Conservation (phyloP, 192 early-diverging fungal species). For the Mortierella claussenii region DNA sequence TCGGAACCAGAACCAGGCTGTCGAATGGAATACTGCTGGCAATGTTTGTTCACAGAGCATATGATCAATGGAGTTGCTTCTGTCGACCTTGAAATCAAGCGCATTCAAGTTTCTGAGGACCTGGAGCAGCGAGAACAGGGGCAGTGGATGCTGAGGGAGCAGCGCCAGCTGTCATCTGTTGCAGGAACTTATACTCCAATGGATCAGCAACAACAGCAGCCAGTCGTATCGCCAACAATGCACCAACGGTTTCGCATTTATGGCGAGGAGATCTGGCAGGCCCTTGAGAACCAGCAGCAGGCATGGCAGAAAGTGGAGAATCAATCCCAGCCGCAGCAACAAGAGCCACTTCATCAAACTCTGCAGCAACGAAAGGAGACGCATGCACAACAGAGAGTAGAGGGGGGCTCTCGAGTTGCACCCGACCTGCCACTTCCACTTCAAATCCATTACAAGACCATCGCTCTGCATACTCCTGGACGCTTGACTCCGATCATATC, state of each 20-base stretch:
- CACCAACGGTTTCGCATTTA: too few species aligned
- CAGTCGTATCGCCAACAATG: too few species aligned
- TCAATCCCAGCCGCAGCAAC: neutral
- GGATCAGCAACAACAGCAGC: too few species aligned
- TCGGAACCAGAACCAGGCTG: conserved; percentile 11
- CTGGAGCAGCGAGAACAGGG: neutral
- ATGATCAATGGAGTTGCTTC: conserved; percentile 42
- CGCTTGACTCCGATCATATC: conserved; percentile 3
- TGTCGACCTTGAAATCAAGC: conserved; percentile 16
- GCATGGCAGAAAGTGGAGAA: neutral
- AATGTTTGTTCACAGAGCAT: conserved; percentile 18
- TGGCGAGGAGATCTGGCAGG: too few species aligned
- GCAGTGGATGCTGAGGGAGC: too few species aligned
- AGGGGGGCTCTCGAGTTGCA: neutral
- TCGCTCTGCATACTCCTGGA: conserved; percentile 14
- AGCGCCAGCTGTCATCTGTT: too few species aligned
- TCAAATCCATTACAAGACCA: conserved; percentile 12
- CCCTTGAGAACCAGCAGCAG: too few species aligned
- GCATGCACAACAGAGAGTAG: too few species aligned
- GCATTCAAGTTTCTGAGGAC: neutral
- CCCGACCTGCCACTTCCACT: neutral
- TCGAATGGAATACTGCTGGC: conserved; percentile 8
- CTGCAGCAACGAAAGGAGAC: too few species aligned
- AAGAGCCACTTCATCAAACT: neutral
- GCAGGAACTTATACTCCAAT: too few species aligned